Evolutionary conservation across 2,329 filamentous ascomycete species (phyloP).

Genomic region (Trichophyton verrucosum): DNA sequence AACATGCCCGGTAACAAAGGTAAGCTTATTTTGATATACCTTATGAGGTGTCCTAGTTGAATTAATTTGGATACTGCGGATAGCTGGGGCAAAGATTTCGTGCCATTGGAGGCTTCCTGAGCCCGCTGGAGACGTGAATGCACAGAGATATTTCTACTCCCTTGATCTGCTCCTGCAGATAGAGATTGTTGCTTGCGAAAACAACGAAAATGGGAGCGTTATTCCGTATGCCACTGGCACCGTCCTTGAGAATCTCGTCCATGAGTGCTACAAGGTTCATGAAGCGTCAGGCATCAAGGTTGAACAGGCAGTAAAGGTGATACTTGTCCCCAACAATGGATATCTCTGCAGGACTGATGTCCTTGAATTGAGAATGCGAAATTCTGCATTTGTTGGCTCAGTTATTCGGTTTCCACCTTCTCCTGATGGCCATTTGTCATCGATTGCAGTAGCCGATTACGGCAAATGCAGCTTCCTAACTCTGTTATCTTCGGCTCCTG

Average conservation of each 20-base stretch:
- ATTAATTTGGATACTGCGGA: background rate
- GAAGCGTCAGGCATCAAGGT: background rate
- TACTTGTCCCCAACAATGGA: background rate
- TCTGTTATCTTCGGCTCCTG: background rate
- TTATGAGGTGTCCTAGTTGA: background rate
- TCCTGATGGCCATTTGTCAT: background rate
- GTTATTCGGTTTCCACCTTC: background rate
- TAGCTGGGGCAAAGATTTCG: background rate
- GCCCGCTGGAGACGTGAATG: background rate
- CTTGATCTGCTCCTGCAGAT: background rate
- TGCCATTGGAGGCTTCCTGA: background rate
- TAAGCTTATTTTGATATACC: background rate
- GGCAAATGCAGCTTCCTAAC: background rate
- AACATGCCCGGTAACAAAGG: background rate
- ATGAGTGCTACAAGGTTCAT: background rate
- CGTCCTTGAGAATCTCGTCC: background rate
- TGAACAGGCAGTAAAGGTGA: background rate
- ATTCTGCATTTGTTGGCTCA: background rate
- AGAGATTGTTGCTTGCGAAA: background rate
- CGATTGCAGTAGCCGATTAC: background rate
- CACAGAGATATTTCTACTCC: background rate
- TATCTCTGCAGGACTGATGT: background rate
- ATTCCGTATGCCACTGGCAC: background rate
- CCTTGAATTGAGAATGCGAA: constrained; percentile 2
- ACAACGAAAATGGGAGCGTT: background rate